Conservation (phyloP, 2,329 filamentous ascomycete genomes). For the Apiospora saccharicola region DNA sequence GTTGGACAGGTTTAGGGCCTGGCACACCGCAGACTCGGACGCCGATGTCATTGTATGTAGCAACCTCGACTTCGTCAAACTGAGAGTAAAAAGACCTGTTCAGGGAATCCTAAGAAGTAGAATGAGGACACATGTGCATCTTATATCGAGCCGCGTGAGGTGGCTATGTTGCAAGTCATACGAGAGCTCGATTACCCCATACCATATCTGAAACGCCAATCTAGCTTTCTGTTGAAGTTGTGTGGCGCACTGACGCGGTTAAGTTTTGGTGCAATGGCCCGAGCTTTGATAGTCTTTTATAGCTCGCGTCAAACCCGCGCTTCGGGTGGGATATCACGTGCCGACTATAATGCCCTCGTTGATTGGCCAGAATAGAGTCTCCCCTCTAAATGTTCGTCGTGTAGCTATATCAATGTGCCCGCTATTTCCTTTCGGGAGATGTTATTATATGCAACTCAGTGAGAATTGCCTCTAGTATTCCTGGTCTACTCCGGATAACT, state of each 20-base stretch:
- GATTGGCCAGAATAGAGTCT: background rate
- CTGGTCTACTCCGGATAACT: background rate
- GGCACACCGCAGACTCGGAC: background rate
- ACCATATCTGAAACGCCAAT: background rate
- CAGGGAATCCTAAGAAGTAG: background rate
- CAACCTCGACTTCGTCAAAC: background rate
- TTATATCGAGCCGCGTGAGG: no score
- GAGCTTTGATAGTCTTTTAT: background rate
- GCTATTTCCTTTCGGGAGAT: no score
- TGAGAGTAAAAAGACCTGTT: background rate
- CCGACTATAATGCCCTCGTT: background rate
- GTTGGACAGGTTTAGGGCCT: conserved; percentile 47
- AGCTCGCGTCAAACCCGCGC: background rate
- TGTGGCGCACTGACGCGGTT: background rate
- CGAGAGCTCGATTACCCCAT: background rate
- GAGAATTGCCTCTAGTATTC: background rate
- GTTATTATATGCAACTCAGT: no score
- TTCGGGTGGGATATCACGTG: conserved; percentile 1
- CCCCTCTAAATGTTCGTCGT: background rate
- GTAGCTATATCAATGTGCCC: background rate
- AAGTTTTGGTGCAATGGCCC: background rate
- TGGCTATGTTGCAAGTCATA: background rate
- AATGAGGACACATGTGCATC: background rate
- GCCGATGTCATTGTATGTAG: background rate
- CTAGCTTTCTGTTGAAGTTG: background rate